Base-by-base conservation (phyloP, 495 filamentous ascomycete species). In the Hypoxylon crocopeplum region DNA sequence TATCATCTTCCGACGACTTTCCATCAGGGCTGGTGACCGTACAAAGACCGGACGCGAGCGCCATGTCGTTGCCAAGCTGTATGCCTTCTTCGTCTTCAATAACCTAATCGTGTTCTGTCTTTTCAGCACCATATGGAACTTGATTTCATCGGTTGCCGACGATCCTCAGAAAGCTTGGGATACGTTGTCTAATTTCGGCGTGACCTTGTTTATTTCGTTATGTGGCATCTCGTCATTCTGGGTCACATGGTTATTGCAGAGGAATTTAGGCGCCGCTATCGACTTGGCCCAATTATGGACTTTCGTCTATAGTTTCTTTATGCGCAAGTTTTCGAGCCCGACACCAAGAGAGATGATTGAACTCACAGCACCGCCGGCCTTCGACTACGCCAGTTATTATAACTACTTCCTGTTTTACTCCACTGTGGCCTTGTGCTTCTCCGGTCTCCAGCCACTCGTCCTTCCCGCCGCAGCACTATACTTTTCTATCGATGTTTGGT, bases 21-120 rank as follows among this genome's bases (percentile, higher is more conserved):
- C 90, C 1, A 87, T 91, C 36, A 79, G 79, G 54, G 87, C 86
- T 16, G 95, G 94, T 55, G 93, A 97, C 70, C 79, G 85, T 54
- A 95, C 90, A 32, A 98, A 97, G 70, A 95, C 92, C 2, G 89
- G 90, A 15, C 84, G 94, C 27, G 94, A 98, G 63, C 83, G 91
- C n/a, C 92, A 98, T 70, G 94, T 98, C 59, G 83, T 92, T 21
- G 84, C 85, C 45, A 94, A 96, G 68, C 81, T 99, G 1, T 99
- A 97, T 71, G 80, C 91, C 11, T 99, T 99, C 75, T 98, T 98
- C 75, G 85, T 98, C 39, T 90, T 99, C 82, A 99, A 99, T 79
- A 97, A 98, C 69, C 75, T 98, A 39, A 73, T 98, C 64, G 86
- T 98, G 53, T 97, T 97, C 76, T 95, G 92, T 15, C 74, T 96